Base-by-base conservation (phyloP, 164 flowering plant species). In the Dillenia suffruticosa region DNA sequence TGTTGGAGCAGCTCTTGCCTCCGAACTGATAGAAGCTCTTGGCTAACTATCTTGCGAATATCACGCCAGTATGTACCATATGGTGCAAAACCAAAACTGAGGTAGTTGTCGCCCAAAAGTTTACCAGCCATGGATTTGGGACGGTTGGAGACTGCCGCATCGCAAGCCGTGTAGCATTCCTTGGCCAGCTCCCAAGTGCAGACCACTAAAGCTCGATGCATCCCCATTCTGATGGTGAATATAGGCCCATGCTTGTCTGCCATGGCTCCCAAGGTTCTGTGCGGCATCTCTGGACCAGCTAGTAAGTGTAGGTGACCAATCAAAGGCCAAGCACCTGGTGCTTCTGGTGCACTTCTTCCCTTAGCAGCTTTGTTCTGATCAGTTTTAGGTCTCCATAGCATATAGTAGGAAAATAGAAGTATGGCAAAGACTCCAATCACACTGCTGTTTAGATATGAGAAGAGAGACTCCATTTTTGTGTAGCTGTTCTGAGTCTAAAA, bases 291-390 rank as follows among this genome's bases (percentile, higher is more conserved):
- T 1, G 22, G 45, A 19, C 68, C 68, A 2, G 59, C 70, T 9
- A 67, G 45, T 9, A 67, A 49, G 45, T 47, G 69, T 32, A 66
- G 69, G 58, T 66, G 64, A 9, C 69, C 69, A 9, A 66, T 59
- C 5, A 66, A 59, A 1, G 69, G 69, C 69, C 69, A 52, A 24
- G 59, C 63, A 0, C 69, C 69, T 6, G 59, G 54, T 1, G 60
- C 55, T 61, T 67, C 49, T 48, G 50, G 50, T 48, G 50, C 50
- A 26, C 48, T 14, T 48, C 50, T 14, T 11, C 14, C 50, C 50
- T 48, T 48, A 14, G 8, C n/a, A 48, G 14, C n/a, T 48, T 14
- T 51, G 9, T 5, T 7, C 12, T 19, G 22, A 19, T 19, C 22
- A 19, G 1, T 12, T 5, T n/a, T 45, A 7, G 46, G 9, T 17